Evolutionary conservation across 306 rosid species (phyloP), one percentile per base, ranked within the genome.

Genomic region (Sechiopsis laciniata): DNA sequence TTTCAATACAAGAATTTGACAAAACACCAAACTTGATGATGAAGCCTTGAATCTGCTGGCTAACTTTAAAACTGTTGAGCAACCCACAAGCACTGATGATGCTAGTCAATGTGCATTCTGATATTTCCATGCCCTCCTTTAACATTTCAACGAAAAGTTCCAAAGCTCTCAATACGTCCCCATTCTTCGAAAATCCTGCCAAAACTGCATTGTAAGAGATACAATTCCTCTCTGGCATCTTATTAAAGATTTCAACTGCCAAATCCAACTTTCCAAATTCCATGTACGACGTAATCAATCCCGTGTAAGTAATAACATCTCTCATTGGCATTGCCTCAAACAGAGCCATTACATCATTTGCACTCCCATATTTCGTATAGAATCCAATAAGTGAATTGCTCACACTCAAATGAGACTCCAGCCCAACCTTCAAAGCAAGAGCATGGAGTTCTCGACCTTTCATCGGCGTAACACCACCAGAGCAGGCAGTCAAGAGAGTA

Each of bases 251-350:
- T 82, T 85, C 84, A 65, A 87, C 54, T 22, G 89, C 96, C 81
- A 76, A 79, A 80, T 85, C 81, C 46, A 81, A 83, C 56, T 80
- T 69, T 24, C 97, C 96, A 19, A 82, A 90, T 11, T 80, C 80
- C 96, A 86, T 90, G 74, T 83, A 93, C 0, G 87, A 92, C 0
- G 83, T 80, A 29, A 90, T 76, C 86, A 93, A 80, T 78, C 82
- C 82, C 0, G 91, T 90, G 93, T 93, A 93, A 21, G 97, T 90
- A 74, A 88, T 82, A 26, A 78, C 83, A 79, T 93, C 96, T 80
- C 79, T 87, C 16, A 51, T 75, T 17, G 75, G 29, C 98, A 87
- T 93, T 80, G 79, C 72, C 80, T 78, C 83, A 50, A 84, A 93
- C 83, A 90, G 72, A 50, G 78, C 78, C 51, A 10, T 75, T 78